These are phyloP conservation scores for Scenedesmus sp. DNA, from an alignment of 163 green algal genomes.

Conservation along the genomic window DNA sequence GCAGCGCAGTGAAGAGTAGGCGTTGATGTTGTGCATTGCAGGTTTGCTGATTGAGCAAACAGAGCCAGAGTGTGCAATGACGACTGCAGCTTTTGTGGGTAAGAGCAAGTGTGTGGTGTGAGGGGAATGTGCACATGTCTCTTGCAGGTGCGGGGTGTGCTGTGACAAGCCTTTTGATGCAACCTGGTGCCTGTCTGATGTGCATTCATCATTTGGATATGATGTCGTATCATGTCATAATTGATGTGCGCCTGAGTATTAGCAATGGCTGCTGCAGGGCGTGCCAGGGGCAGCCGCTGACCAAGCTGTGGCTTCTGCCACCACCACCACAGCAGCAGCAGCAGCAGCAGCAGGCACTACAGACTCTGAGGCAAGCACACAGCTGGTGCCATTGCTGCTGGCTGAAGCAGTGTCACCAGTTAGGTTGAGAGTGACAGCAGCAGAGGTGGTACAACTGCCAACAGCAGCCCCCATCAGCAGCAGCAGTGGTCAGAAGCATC, in stretches of 20 bases:
- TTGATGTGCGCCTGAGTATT: background rate
- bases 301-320: slow-evolving; percentile 42
- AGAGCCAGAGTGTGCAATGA: no score
- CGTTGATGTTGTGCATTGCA: no score
- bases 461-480: background rate
- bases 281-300: slow-evolving; percentile 12
- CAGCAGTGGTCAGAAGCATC: background rate
- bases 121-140: no score
- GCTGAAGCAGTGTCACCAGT: slow-evolving; percentile 18
- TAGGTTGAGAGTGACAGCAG: slow-evolving; percentile 2
- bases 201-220: no score
- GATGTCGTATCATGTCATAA: background rate
- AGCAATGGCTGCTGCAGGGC: background rate
- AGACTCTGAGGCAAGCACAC: background rate
- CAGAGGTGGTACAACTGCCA: slow-evolving; percentile 43
- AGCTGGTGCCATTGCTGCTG: slow-evolving; percentile 19
- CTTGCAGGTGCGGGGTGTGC: background rate
- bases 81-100: no score
- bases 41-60: no score
- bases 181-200: no score
- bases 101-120: no score
- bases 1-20: no score
- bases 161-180: no score
- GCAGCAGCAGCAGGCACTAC: background rate
- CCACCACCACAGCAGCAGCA: slow-evolving; percentile 20